phyloP scores from a whole-genome alignment of 2,329 filamentous ascomycete species.

The Venturiaceae sp. region DNA sequence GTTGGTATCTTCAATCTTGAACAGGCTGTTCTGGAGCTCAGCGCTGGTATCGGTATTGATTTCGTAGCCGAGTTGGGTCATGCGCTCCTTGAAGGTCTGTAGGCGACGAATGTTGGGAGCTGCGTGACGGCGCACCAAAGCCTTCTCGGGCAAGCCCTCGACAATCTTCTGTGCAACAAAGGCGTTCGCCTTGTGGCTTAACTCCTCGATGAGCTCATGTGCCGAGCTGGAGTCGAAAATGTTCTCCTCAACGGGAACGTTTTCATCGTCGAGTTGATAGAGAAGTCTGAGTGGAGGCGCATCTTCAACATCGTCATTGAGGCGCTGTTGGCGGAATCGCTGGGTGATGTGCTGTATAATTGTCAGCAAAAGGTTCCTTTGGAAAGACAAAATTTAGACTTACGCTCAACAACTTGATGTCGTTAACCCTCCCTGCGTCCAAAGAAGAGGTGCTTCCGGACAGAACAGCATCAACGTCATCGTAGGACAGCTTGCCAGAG shows the following conservation, averaged over 20 bases:
- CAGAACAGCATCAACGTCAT: constrained; percentile 77
- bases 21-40: constrained; percentile 85
- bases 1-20: constrained; percentile 81
- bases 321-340: constrained; percentile 82
- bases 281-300: constrained; percentile 81
- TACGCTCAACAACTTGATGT: constrained; percentile 70
- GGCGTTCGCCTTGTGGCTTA: constrained; percentile 86
- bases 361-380: neutral
- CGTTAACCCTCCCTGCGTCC: constrained; percentile 57
- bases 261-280: constrained; percentile 94
- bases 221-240: constrained; percentile 86
- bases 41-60: constrained; percentile 87
- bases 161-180: constrained; percentile 80
- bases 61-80: constrained; percentile 83
- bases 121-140: constrained; percentile 77
- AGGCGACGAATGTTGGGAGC: constrained; percentile 81
- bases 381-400: constrained; percentile 19
- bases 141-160: constrained; percentile 77
- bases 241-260: constrained; percentile 92
- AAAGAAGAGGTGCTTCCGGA: constrained; percentile 55
- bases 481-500: constrained; percentile 71
- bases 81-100: constrained; percentile 83
- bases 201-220: constrained; percentile 89
- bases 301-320: constrained; percentile 62
- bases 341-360: constrained; percentile 57